Evolutionary conservation across 306 rosid genomes (phyloP).

Genomic region (Malus fusca): DNA sequence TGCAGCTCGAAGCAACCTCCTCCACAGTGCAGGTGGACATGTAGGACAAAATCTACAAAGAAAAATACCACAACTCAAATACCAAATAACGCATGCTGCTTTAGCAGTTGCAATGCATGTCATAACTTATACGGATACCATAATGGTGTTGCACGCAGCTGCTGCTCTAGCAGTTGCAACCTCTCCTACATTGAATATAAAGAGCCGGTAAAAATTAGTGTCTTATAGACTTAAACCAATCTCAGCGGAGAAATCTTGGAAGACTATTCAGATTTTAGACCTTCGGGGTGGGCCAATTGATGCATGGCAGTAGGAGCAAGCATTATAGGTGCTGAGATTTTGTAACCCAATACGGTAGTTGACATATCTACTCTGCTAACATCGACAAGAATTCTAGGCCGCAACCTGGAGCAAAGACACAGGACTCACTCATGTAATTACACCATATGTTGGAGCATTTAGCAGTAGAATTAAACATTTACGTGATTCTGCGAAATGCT

Average conservation of each 20-base stretch:
- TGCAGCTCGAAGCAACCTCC: constrained; percentile 70
- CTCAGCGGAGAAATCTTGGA: not conserved
- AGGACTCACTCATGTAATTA: not conserved
- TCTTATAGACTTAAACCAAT: not conserved
- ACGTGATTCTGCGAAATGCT: constrained; percentile 54
- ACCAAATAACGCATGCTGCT: not conserved
- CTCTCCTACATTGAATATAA: constrained; percentile 40
- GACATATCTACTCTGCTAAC: constrained; percentile 59
- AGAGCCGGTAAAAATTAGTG: not conserved
- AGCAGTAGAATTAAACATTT: not conserved
- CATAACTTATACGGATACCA: constrained; percentile 30
- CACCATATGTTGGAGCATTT: not conserved
- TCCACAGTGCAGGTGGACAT: constrained; percentile 44
- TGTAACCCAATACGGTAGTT: constrained; percentile 43
- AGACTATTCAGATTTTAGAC: constrained; percentile 9
- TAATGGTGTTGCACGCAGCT: constrained; percentile 53
- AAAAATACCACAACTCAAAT: not conserved
- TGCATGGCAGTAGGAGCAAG: constrained; percentile 51
- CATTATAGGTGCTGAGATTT: constrained; percentile 48
- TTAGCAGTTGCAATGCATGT: not conserved
- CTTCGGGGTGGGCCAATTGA: constrained; percentile 54
- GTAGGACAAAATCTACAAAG: constrained; percentile 37
- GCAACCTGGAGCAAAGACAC: constrained; percentile 31
- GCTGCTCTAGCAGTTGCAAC: constrained; percentile 71
- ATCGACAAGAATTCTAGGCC: constrained; percentile 60